Evolutionary conservation across 768 basidiomycete genomes (phyloP).

Genomic region (Multifurca ochricompacta): DNA sequence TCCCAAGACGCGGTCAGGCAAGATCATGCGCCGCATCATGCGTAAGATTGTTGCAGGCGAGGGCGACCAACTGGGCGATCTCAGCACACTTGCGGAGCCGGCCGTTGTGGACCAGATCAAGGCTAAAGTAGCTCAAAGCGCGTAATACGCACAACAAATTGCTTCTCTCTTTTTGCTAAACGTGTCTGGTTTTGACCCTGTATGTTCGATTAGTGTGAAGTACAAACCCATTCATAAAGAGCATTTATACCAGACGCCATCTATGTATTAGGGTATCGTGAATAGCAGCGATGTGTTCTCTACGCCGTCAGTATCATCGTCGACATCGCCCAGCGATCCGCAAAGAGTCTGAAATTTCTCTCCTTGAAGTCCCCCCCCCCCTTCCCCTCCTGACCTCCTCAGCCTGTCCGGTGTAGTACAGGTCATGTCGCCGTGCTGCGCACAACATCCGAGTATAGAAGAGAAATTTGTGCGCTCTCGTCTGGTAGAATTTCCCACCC

Average conservation of each 20-base stretch:
- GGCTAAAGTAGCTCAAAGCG: conserved; percentile 50
- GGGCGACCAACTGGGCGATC: conserved; percentile 91
- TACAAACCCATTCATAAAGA: background rate
- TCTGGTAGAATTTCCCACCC: conserved; percentile 16
- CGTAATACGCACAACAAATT: background rate
- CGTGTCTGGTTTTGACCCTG: background rate
- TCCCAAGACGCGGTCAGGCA: conserved; percentile 93
- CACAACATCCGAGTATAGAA: conserved; percentile 15
- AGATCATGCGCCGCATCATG: conserved; percentile 96
- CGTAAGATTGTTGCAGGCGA: conserved; percentile 95
- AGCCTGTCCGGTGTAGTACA: background rate
- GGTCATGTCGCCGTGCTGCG: conserved; percentile 2
- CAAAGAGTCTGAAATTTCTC: background rate
- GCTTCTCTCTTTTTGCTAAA: background rate
- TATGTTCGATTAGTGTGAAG: background rate
- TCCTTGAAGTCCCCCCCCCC: background rate
- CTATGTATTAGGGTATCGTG: conserved; percentile 15
- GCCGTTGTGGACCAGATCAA: conserved; percentile 79
- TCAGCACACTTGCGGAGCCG: conserved; percentile 90
- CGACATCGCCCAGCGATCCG: conserved; percentile 11
- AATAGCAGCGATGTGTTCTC: conserved; percentile 14
- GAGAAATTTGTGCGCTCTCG: background rate
- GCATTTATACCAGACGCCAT: conserved; percentile 6
- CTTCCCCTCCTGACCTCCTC: background rate
- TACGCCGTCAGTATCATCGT: conserved; percentile 7